Conservation (phyloP, 768 basidiomycete genomes). For the Leccinum imitatum region DNA sequence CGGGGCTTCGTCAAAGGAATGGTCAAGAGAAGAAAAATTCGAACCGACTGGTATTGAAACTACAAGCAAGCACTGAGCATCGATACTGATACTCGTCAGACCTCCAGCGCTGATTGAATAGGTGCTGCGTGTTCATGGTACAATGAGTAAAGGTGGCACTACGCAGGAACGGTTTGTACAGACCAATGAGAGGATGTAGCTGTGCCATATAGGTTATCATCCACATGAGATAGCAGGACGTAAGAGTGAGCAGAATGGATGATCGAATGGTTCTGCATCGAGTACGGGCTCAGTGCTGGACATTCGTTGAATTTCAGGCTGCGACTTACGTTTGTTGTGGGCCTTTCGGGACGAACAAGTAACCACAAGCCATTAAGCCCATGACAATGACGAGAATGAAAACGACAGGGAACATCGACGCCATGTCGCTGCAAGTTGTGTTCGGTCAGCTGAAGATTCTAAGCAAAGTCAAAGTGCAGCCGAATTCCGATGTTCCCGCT, state of each 20-base stretch:
- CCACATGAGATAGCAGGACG: constrained; percentile 94
- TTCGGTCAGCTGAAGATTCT: background rate
- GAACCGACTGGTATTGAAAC: constrained; percentile 27
- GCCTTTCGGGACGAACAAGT: constrained; percentile 79
- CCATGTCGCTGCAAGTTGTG: constrained; percentile 44
- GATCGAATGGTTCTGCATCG: constrained; percentile 75
- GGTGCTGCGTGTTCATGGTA: constrained; percentile 14
- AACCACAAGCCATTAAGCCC: constrained; percentile 62
- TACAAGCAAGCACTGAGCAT: background rate
- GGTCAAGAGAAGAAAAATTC: background rate
- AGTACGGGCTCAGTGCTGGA: constrained; percentile 1
- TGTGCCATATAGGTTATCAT: constrained; percentile 96
- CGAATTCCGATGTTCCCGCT: background rate
- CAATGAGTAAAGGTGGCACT: background rate
- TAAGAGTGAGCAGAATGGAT: constrained; percentile 70
- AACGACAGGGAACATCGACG: constrained; percentile 67
- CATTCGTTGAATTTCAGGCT: background rate
- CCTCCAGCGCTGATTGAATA: constrained; percentile 15
- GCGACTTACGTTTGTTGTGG: constrained; percentile 81
- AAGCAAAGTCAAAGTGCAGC: background rate
- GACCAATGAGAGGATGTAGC: constrained; percentile 86
- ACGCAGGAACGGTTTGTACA: constrained; percentile 22
- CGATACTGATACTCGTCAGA: constrained; percentile 12
- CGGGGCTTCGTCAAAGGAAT: constrained; percentile 6
- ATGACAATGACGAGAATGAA: constrained; percentile 63